phyloP scores from a whole-genome alignment of 1,284 basidiomycete genomes.

The Moniliella sp. region DNA sequence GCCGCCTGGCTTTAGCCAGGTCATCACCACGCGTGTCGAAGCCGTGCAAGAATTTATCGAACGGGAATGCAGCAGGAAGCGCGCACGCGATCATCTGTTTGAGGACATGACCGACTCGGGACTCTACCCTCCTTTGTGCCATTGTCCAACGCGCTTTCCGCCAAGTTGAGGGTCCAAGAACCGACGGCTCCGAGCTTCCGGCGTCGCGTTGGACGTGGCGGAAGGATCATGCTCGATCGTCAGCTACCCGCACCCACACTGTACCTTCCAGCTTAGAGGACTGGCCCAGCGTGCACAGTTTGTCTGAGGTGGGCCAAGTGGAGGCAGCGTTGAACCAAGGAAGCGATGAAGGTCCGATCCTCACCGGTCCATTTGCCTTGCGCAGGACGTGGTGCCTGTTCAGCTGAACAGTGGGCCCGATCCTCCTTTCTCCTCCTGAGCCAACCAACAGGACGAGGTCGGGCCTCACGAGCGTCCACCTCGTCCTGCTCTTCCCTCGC shows the following conservation, averaged over 20 bases:
- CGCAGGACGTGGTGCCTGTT: background rate
- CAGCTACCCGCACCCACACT: slow-evolving; percentile 19
- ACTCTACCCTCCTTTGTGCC: slow-evolving; percentile 21
- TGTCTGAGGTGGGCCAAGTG: background rate
- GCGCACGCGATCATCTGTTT: slow-evolving; percentile 22
- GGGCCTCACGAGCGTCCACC: background rate
- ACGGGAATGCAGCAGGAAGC: slow-evolving; percentile 18
- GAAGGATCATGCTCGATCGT: slow-evolving; percentile 27
- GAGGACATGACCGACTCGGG: slow-evolving; percentile 27
- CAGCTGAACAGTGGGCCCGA: background rate
- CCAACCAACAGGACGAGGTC: background rate
- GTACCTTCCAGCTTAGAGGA: slow-evolving; percentile 21
- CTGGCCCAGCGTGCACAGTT: slow-evolving; percentile 11
- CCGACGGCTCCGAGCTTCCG: slow-evolving; percentile 11
- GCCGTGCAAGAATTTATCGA: slow-evolving; percentile 29
- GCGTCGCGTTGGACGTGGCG: slow-evolving; percentile 25
- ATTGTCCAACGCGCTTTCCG: slow-evolving; percentile 20
- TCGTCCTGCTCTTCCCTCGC: background rate
- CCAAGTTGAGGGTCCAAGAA: slow-evolving; percentile 19
- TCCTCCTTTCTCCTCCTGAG: background rate
- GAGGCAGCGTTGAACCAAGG: background rate
- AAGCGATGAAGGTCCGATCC: background rate
- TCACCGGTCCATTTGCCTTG: background rate
- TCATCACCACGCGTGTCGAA: slow-evolving; percentile 23
- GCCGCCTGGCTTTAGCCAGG: slow-evolving; percentile 14